Evolutionary conservation across 805 yeast species (phyloP), one percentile per base, ranked within the genome.

Genomic region (Kregervanrija fluxuum): DNA sequence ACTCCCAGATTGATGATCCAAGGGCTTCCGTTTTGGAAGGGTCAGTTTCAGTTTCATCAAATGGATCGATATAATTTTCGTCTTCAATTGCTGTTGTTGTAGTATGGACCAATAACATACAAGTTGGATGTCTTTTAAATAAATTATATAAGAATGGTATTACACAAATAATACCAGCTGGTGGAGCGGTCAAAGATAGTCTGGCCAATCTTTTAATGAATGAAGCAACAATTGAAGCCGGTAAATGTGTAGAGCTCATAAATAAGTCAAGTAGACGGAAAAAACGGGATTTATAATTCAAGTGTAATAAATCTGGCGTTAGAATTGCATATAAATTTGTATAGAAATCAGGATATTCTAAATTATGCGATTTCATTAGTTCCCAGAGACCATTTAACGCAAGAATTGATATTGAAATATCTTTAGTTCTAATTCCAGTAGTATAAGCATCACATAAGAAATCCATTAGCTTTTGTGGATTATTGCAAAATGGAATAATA

Each of bases 281-380:
- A 57, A 93, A 91, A 55, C 98, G 75, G 1, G 96, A 81, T 57
- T 95, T 76, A 62, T 88, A 85, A 45, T 80, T 77, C 40, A 86
- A 80, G 60, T 82, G 90, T 56, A 93, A 67, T 46, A 93, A 62
- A 33, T 79, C 75, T 13, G 87, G 84, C 13, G 87, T 87, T 39
- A 93, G 71, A 35, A 93, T 71, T 9, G 82, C 80, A 62, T 93
- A 91, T 35, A 91, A 74, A 64, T 91, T 90, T 40, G 71, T 64
- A 67, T 80, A 91, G 59, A 91, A 93, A 49, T 88, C 82, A 13
- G 98, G 97, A 61, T 91, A 91, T 57, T 91, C 98, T 54, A 91
- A 71, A 59, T 90, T 90, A 62, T 78, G 79, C 45, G 73, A 71
- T 55, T 77, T 85, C 81, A 91, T 91, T 48, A 91, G 70, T 55